Evolutionary conservation across 2,329 filamentous ascomycete genomes (phyloP).

Genomic region (Gaeumannomyces sp.): DNA sequence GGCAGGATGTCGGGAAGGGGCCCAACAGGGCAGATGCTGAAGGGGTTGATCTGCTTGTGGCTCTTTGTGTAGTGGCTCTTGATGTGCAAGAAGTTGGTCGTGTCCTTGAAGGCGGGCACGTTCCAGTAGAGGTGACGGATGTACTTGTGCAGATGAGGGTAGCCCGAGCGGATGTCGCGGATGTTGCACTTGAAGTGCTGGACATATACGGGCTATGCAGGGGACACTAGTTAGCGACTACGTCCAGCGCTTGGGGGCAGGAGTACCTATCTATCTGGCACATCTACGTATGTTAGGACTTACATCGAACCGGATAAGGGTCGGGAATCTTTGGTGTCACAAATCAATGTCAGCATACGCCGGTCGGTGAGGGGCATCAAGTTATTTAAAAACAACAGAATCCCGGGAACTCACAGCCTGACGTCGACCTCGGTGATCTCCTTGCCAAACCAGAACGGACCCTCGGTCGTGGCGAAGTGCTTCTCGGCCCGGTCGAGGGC

Average conservation of each 20-base stretch:
- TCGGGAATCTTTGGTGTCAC: constrained; percentile 46
- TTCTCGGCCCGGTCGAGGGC: constrained; percentile 71
- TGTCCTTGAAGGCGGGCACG: constrained; percentile 67
- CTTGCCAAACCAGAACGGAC: constrained; percentile 71
- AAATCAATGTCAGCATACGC: constrained; percentile 3
- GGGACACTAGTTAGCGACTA: neutral
- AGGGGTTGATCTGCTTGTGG: constrained; percentile 60
- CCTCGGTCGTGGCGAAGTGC: constrained; percentile 48
- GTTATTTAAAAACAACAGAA: neutral
- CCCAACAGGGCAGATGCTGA: constrained; percentile 74
- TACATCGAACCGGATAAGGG: constrained; percentile 65
- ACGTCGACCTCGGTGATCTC: constrained; percentile 77
- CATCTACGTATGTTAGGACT: constrained; percentile 15
- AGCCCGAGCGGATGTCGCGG: constrained; percentile 75
- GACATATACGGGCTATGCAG: constrained; percentile 60
- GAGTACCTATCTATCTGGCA: neutral
- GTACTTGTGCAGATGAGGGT: constrained; percentile 76
- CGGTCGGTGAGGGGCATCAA: constrained; percentile 12
- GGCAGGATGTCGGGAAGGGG: constrained; percentile 77
- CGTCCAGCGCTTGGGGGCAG: neutral
- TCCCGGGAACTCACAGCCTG: constrained; percentile 46
- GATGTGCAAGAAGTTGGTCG: constrained; percentile 92
- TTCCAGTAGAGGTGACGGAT: constrained; percentile 82
- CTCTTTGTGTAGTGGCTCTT: constrained; percentile 66
- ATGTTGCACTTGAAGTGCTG: constrained; percentile 88